A percentile compares a stretch with the other conserved stretches of the same genome.
phyloP scores from a whole-genome alignment of 225 moss, liverwort and hornwort genomes.

The Bryum argenteum region DNA sequence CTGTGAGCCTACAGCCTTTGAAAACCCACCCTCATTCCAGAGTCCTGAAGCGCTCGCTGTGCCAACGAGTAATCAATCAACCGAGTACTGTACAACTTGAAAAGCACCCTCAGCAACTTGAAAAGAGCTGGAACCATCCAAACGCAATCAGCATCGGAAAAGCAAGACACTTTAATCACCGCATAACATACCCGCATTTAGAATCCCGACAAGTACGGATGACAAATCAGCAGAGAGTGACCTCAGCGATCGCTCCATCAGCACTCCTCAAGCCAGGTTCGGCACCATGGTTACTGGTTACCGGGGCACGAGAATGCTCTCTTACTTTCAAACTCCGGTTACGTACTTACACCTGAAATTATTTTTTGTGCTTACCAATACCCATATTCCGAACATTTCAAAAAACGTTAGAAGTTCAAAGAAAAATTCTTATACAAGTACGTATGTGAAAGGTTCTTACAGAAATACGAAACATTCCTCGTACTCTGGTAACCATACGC shows the following conservation, averaged over 20 bases:
- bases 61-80: not conserved
- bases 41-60: not conserved
- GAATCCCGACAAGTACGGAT: not conserved
- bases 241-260: not conserved
- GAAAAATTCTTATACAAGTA: no score
- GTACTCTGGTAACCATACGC: no score
- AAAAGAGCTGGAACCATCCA: not conserved
- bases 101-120: not conserved
- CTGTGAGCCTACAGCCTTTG: constrained; percentile 16
- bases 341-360: no score
- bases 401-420: no score
- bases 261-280: no score
- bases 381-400: no score
- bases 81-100: not conserved
- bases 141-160: not conserved
- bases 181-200: not conserved
- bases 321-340: no score
- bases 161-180: not conserved
- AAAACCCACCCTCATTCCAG: constrained; percentile 4
- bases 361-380: no score
- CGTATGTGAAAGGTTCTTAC: no score
- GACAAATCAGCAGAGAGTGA: not conserved
- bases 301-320: no score
- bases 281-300: no score
- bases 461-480: no score